Conservation (phyloP, 441 rosid genomes). For the Isatis lusitanica region DNA sequence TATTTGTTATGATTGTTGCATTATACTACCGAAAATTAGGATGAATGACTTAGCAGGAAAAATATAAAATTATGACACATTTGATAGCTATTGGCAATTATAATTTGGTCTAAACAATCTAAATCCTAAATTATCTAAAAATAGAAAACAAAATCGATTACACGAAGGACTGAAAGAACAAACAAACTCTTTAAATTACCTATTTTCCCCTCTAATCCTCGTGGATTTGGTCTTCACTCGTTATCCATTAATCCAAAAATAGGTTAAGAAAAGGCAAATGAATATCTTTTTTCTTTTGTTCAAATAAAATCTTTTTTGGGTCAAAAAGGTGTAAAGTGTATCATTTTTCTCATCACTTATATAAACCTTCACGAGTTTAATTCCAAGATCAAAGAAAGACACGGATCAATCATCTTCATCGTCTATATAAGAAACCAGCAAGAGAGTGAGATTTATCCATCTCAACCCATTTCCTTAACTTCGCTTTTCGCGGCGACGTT, state of each 20-base stretch:
- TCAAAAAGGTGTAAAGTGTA: slow-evolving; percentile 18
- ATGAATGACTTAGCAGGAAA: too few relatives aligned
- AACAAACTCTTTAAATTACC: neutral
- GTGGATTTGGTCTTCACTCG: slow-evolving; percentile 39
- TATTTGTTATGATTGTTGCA: too few relatives aligned
- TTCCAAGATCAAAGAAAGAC: slow-evolving; percentile 3
- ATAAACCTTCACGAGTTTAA: slow-evolving; percentile 24
- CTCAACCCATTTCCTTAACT: neutral
- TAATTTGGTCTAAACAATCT: neutral
- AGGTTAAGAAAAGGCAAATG: slow-evolving; percentile 15
- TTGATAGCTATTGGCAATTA: neutral
- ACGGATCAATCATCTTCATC: slow-evolving; percentile 9
- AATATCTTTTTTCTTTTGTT: neutral
- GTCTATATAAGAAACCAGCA: neutral
- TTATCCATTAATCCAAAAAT: slow-evolving; percentile 34
- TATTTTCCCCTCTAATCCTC: neutral
- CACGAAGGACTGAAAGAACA: neutral
- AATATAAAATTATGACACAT: too few relatives aligned
- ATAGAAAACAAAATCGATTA: slow-evolving; percentile 1
- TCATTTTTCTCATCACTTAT: neutral
- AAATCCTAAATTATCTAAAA: neutral
- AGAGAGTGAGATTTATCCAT: neutral
- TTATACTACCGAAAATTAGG: too few relatives aligned
- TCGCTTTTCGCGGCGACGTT: slow-evolving; percentile 7
- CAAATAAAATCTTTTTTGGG: slow-evolving; percentile 24